Evolutionary conservation across 768 basidiomycete genomes (phyloP).

Genomic region (Suillus plorans): DNA sequence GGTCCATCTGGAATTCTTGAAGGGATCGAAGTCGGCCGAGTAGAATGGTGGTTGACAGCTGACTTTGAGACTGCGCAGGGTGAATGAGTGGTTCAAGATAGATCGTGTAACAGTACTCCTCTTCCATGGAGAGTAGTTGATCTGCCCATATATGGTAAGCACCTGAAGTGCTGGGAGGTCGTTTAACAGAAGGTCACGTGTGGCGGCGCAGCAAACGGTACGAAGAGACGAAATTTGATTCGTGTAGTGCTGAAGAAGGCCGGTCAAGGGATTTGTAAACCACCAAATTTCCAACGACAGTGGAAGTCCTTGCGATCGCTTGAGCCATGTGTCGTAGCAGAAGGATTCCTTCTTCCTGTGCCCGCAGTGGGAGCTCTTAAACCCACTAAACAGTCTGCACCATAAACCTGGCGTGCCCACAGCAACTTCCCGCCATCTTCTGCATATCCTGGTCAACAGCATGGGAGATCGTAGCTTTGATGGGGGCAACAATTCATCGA

Average conservation of each 20-base stretch:
- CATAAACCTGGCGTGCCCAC: conserved; percentile 44
- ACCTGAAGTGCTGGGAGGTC: conserved; percentile 18
- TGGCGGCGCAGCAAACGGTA: conserved; percentile 7
- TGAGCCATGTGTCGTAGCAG: conserved; percentile 10
- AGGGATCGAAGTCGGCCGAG: background rate
- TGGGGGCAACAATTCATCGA: background rate
- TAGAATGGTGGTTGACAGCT: no score
- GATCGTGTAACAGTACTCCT: background rate
- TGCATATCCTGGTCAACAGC: conserved; percentile 40
- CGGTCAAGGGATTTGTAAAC: background rate
- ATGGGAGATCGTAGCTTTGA: conserved; percentile 27
- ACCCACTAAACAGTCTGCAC: conserved; percentile 22
- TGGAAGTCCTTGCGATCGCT: conserved; percentile 17
- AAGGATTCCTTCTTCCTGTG: conserved; percentile 11
- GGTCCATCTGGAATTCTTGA: conserved; percentile 18
- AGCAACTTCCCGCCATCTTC: conserved; percentile 41
- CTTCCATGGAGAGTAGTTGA: background rate
- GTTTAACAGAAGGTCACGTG: conserved; percentile 14
- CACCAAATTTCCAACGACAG: conserved; percentile 20
- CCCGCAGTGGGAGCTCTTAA: conserved; percentile 25
- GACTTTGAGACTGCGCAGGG: conserved; percentile 16
- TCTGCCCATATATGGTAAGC: conserved; percentile 15
- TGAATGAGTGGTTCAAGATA: conserved; percentile 10
- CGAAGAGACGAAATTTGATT: conserved; percentile 6
- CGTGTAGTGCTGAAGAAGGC: conserved; percentile 19